Conservation (phyloP, 192 early-diverging fungal genomes). For the Backusella tuberculispora region DNA sequence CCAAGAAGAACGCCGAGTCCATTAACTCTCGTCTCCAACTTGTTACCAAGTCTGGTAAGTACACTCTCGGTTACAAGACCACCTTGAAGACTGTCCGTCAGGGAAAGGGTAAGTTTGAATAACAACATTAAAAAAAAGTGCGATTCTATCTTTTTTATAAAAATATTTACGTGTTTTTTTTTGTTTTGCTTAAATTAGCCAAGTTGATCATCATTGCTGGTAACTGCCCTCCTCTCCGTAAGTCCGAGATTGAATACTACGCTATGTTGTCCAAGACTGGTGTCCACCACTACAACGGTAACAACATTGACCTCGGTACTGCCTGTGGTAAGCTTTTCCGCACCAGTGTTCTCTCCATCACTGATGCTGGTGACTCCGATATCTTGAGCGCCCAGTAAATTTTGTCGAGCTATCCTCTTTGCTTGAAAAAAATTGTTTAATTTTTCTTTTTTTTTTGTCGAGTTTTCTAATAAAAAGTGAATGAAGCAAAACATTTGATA, state of each 20-base stretch:
- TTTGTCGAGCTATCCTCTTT: background rate
- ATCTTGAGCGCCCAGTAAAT: conserved; percentile 48
- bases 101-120: conserved; percentile 79
- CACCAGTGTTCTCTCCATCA: conserved; percentile 91
- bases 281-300: conserved; percentile 99
- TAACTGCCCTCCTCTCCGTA: conserved; percentile 99
- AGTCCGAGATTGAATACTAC: conserved; percentile 99
- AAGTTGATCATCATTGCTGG: conserved; percentile 99
- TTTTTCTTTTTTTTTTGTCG: conserved; percentile 7
- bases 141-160: background rate
- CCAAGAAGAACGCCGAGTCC: conserved; percentile 88
- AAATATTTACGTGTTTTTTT: conserved; percentile 18
- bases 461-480: background rate
- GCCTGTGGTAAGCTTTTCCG: conserved; percentile 99
- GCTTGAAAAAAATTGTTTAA: conserved; percentile 1
- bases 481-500: background rate
- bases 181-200: conserved; percentile 56
- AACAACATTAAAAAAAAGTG: background rate
- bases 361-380: conserved; percentile 96
- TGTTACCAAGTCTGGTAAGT: conserved; percentile 99
- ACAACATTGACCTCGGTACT: conserved; percentile 99
- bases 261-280: conserved; percentile 99
- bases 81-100: conserved; percentile 96
- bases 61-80: conserved; percentile 97
- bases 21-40: conserved; percentile 98